Base-by-base conservation (phyloP, 2,329 filamentous ascomycete genomes). In the Nemania sp. region DNA sequence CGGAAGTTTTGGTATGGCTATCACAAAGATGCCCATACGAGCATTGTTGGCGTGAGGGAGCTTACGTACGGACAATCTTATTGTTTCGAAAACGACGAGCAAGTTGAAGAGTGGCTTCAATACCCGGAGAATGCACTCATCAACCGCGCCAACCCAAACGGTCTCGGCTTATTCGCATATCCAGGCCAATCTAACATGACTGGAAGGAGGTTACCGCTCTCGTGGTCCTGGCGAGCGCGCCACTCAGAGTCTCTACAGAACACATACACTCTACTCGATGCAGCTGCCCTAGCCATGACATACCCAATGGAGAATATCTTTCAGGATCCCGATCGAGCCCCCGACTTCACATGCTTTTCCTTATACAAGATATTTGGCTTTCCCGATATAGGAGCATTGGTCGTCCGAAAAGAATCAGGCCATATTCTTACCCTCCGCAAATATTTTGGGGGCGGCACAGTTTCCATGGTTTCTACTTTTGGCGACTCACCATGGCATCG, bases 161-260 rank as follows among this genome's bases (percentile, higher is more conserved):
- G 72, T 9, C 71, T 79, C 10, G 77, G 78, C 1, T 69, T 84
- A 2, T 87, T 90, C 65, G 86, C 86, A 18, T 90, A 87, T 70
- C 87, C 88, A 3, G 87, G 84, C 0, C 88, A 90, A 71, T 90
- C 87, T 29, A 90, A 90, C 69, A 86, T 90, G 80, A 87, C 85
- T 45, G 88, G 88, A 7, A 79, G 84, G 18, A 80, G 87, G 59
- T 74, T 89, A 43, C 86, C 87, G 3, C 73, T 85, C 29, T 72
- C 76, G 1, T 90, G 87, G 87, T 73, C 78, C 11, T 73, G 75
- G 15, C 69, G 69, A 55, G 67, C 76, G 29, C 73, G 79, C 25
- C 62, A 70, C 29, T 71, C 71, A 2, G 68, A 69, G 20, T 63
- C 68, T 34, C 58, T 76, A 52, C 72, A 74, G 54, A 77, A 76